Conservation (phyloP, 345 rosid species). For the Hypericum perforatum region DNA sequence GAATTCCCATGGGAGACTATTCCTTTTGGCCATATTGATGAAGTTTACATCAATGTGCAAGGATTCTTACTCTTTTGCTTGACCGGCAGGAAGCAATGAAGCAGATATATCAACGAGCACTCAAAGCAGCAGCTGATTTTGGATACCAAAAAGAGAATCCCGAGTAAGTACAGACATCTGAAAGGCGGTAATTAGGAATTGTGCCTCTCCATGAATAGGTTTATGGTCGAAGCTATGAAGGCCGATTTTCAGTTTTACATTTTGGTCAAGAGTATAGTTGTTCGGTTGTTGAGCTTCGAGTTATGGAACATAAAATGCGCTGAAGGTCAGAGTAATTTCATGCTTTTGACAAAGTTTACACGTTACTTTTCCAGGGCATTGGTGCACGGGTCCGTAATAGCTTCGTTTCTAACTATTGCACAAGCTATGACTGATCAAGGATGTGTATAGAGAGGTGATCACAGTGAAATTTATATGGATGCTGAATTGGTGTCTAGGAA, state of each 20-base stretch:
- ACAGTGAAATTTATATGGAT: not conserved
- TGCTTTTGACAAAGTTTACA: too few species aligned
- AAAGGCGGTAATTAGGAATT: too few species aligned
- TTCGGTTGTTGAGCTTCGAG: too few species aligned
- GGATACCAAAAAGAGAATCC: constrained; percentile 93
- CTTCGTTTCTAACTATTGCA: constrained; percentile 85
- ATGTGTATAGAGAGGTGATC: constrained; percentile 46
- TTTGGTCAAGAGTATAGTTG: too few species aligned
- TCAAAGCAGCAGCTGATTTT: constrained; percentile 85
- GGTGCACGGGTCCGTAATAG: constrained; percentile 76
- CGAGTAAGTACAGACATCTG: constrained; percentile 44
- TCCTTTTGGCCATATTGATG: too few species aligned
- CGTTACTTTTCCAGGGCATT: constrained; percentile 35
- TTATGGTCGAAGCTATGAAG: too few species aligned
- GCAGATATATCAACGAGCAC: constrained; percentile 79
- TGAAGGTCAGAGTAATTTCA: too few species aligned
- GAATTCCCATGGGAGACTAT: too few species aligned
- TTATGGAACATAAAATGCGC: too few species aligned
- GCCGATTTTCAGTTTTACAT: too few species aligned
- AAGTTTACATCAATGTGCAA: not conserved
- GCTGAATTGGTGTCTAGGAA: too few species aligned
- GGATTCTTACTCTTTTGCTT: not conserved
- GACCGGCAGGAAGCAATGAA: constrained; percentile 82
- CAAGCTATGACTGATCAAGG: constrained; percentile 99
- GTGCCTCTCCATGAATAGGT: too few species aligned